These are phyloP conservation scores for Dactylellina cionopaga DNA, from an alignment of 2,329 filamentous ascomycete genomes.

Conservation along the genomic window DNA sequence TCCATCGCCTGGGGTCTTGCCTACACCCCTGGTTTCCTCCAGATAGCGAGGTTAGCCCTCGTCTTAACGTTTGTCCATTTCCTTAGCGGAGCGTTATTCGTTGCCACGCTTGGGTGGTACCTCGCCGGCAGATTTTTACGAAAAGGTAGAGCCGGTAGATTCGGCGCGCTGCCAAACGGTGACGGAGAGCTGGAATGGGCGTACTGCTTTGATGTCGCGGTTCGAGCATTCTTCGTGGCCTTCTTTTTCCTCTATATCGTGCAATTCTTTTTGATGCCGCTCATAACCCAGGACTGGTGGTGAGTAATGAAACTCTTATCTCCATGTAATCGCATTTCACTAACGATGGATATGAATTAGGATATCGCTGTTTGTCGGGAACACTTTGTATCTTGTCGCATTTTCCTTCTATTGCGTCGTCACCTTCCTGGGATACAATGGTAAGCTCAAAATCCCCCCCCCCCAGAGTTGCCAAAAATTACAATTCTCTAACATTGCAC, in stretches of 20 bases:
- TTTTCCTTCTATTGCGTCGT: constrained; percentile 75
- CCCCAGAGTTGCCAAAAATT: constrained; percentile 51
- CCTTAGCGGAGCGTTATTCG: constrained; percentile 68
- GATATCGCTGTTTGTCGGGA: constrained; percentile 70
- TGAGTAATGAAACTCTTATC: constrained; percentile 54
- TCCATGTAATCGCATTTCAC: neutral
- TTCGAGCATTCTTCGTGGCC: constrained; percentile 74
- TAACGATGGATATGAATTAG: constrained; percentile 55
- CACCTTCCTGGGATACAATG: constrained; percentile 75
- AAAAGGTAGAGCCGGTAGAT: constrained; percentile 69
- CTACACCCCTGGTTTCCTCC: constrained; percentile 64
- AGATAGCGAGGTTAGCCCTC: constrained; percentile 64
- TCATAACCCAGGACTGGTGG: constrained; percentile 68
- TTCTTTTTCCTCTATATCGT: constrained; percentile 72
- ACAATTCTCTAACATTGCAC: constrained; percentile 21
- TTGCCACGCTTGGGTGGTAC: constrained; percentile 73
- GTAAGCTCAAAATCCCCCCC: no score
- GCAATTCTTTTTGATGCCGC: constrained; percentile 74
- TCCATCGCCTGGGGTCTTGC: constrained; percentile 70
- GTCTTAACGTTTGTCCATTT: constrained; percentile 70
- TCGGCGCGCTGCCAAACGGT: constrained; percentile 65
- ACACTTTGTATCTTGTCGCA: constrained; percentile 73
- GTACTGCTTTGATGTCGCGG: constrained; percentile 75
- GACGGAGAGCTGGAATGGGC: constrained; percentile 74
- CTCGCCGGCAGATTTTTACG: constrained; percentile 70